Evolutionary conservation across 2,329 filamentous ascomycete species (phyloP), one percentile per base, ranked within the genome.

Genomic region (Pseudogymnoascus sp.): DNA sequence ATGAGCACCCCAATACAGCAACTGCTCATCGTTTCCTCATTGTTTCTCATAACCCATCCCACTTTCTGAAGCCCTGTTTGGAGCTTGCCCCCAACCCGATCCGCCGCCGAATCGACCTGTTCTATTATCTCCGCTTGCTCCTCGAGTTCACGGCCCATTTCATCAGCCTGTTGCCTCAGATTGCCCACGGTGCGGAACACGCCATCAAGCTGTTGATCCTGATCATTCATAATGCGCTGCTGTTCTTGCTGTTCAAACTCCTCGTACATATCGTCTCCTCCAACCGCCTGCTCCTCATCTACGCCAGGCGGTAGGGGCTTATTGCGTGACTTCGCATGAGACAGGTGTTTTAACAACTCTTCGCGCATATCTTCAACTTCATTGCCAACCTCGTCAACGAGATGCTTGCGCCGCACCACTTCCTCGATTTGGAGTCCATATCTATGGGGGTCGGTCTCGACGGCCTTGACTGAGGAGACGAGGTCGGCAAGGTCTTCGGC

Each of bases 91-190:
- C 91, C 90, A 1, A 99, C 92, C 35, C 93, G 83, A 74, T 97
- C 92, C 3, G 91, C 91, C 63, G 96, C 80, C 31, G 81, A 83
- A 75, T 97, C 93, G 41, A 95, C 89, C 61, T 90, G 87, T 66
- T 94, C 87, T 63, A 99, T 80, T 83, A 97, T 88, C 74, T 92
- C 90, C 21, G 83, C 83, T 80, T 99, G 94, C 78, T 99, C 94
- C 76, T 97, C 95, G 52, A 99, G 80, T 78, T 99, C 94, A 63
- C 93, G 81, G 1, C 94, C 93, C 93, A 99, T 99, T 69, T 92
- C 90, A 75, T 95, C 88, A 1, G 94, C 95, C 80, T 97, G 94
- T 72, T 89, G 82, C 62, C 93, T 81, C 72, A 99, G 77, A 72
- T 92, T 97, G 2, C 92, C 93, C 23, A 99, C 94, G 0, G 93